Conservation (phyloP, 306 rosid genomes). For the Rosa multiflora region DNA sequence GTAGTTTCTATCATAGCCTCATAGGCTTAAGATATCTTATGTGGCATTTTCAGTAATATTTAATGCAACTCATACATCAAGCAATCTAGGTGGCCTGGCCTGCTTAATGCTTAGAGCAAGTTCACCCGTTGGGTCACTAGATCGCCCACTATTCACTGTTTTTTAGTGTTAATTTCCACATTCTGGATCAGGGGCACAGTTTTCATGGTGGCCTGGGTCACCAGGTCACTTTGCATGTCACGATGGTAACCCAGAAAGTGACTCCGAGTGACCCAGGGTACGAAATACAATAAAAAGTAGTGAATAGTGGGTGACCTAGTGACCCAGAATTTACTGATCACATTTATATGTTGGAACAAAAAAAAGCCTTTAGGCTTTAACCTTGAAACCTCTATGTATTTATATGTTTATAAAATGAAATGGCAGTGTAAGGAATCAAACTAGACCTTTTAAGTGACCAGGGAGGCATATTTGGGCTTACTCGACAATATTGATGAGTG, state of each 20-base stretch:
- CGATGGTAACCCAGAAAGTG: too few species aligned
- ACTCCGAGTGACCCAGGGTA: too few species aligned
- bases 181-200: too few species aligned
- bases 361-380: background rate
- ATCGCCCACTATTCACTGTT: too few species aligned
- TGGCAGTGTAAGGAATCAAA: background rate
- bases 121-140: too few species aligned
- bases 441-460: background rate
- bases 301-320: too few species aligned
- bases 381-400: background rate
- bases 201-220: too few species aligned
- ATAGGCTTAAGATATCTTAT: constrained; percentile 17
- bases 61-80: constrained; percentile 2
- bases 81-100: background rate
- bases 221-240: too few species aligned
- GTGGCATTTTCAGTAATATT: constrained; percentile 22
- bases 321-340: background rate
- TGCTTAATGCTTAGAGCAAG: background rate
- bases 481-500: background rate
- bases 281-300: too few species aligned
- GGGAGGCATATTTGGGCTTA: background rate
- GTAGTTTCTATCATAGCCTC: background rate
- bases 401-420: too few species aligned
- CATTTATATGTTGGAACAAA: background rate
- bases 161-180: too few species aligned